A percentile compares a stretch with the other conserved stretches of the same genome.
These are phyloP conservation scores for Cucumis hystrix DNA, from an alignment of 306 rosid species.

Conservation along the genomic window DNA sequence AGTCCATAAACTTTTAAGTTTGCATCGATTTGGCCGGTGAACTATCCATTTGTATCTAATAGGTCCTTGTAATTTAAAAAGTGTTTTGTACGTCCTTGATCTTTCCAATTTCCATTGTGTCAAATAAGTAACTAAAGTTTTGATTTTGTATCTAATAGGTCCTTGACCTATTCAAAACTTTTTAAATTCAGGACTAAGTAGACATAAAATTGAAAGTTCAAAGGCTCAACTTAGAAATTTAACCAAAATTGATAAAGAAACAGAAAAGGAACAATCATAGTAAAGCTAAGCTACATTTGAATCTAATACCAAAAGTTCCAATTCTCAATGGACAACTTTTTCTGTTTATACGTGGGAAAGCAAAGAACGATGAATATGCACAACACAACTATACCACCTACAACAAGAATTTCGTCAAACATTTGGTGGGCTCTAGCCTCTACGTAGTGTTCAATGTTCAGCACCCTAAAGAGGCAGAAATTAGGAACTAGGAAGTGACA, in stretches of 20 bases:
- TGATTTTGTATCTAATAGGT: no score
- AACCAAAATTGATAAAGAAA: not conserved
- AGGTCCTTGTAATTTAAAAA: no score
- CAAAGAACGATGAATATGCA: not conserved
- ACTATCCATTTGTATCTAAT: no score
- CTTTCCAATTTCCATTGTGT: no score
- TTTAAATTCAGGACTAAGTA: not conserved
- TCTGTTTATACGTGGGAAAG: not conserved
- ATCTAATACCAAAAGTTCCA: not conserved
- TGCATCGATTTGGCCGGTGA: no score
- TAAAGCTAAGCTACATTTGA: not conserved
- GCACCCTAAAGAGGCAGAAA: not conserved
- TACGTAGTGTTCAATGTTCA: not conserved
- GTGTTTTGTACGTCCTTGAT: no score
- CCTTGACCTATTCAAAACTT: no score
- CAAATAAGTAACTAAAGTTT: no score
- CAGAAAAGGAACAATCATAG: not conserved
- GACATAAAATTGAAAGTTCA: not conserved
- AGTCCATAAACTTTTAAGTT: not conserved
- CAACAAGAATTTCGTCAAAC: not conserved
- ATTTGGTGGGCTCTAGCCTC: not conserved
- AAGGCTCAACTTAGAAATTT: not conserved
- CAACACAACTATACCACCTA: not conserved
- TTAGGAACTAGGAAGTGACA: not conserved
- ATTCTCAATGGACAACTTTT: not conserved